Evolutionary conservation across 345 rosid species (phyloP).

Genomic region (Eucalyptus paniculata): DNA sequence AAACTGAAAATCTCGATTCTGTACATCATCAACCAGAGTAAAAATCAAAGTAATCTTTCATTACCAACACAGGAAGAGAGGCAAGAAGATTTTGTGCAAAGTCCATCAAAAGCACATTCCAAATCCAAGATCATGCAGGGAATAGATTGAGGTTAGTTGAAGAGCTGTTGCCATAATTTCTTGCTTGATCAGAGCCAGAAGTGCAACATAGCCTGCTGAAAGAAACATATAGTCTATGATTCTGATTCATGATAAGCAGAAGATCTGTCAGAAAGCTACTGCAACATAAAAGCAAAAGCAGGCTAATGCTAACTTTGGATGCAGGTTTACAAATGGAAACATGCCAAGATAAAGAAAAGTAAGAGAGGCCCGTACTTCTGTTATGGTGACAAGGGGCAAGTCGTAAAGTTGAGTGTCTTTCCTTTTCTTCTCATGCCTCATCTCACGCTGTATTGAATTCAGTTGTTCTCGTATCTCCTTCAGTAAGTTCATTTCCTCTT

Average conservation of each 20-base stretch:
- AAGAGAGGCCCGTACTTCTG: constrained; percentile 24
- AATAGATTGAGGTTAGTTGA: neutral
- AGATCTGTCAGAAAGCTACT: neutral
- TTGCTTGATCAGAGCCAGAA: constrained; percentile 52
- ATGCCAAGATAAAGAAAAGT: neutral
- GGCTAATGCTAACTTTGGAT: neutral
- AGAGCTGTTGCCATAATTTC: neutral
- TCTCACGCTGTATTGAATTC: constrained; percentile 43
- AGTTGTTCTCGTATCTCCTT: constrained; percentile 59
- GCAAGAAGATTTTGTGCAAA: neutral
- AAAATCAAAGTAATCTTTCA: neutral
- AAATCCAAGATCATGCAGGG: neutral
- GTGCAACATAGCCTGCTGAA: constrained; percentile 66
- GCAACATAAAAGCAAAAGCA: neutral
- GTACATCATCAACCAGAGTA: neutral
- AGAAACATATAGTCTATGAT: neutral
- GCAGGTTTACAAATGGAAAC: neutral
- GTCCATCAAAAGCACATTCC: neutral
- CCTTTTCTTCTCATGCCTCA: constrained; percentile 29
- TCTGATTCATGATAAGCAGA: neutral
- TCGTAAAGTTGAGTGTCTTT: constrained; percentile 11
- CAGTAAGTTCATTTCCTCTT: constrained; percentile 38
- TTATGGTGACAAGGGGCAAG: constrained; percentile 5
- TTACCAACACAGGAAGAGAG: neutral
- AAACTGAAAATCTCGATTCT: neutral